phyloP scores from a whole-genome alignment of 352 stramenopile species.

The Thalassiosira ordinaria region DNA sequence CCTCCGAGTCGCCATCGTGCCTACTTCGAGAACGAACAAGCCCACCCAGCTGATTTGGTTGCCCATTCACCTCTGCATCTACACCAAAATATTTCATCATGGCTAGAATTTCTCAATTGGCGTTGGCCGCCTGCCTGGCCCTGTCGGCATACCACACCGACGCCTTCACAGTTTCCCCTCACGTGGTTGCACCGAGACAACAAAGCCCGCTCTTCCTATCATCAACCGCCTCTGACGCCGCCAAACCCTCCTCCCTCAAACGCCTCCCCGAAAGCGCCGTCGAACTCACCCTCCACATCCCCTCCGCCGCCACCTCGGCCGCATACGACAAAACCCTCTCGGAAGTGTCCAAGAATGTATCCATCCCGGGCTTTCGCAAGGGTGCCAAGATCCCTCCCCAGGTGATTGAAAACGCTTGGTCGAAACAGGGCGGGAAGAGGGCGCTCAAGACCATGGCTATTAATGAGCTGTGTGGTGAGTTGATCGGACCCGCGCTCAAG shows the following conservation, averaged over 20 bases:
- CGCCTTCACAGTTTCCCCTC: slow-evolving; percentile 20
- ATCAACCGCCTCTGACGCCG: no score
- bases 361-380: slow-evolving; percentile 84
- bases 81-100: no score
- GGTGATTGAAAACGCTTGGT: slow-evolving; percentile 79
- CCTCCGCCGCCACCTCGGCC: slow-evolving; percentile 64
- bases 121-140: slow-evolving; percentile 40
- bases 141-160: slow-evolving; percentile 18
- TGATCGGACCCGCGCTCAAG: slow-evolving; percentile 77
- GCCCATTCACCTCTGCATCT: no score
- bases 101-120: slow-evolving; percentile 34
- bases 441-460: slow-evolving; percentile 75
- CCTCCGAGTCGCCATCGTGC: no score
- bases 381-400: slow-evolving; percentile 76
- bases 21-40: no score
- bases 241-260: slow-evolving; percentile 58
- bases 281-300: slow-evolving; percentile 68
- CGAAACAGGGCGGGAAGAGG: slow-evolving; percentile 66
- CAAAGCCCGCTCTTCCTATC: slow-evolving; percentile 20
- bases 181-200: background rate
- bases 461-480: slow-evolving; percentile 59
- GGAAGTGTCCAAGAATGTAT: slow-evolving; percentile 73
- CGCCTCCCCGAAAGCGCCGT: slow-evolving; percentile 71
- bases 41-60: no score
- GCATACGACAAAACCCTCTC: slow-evolving; percentile 78